These are phyloP conservation scores for Forsythia suspensa DNA, from an alignment of 257 asterid species.

Conservation along the genomic window DNA sequence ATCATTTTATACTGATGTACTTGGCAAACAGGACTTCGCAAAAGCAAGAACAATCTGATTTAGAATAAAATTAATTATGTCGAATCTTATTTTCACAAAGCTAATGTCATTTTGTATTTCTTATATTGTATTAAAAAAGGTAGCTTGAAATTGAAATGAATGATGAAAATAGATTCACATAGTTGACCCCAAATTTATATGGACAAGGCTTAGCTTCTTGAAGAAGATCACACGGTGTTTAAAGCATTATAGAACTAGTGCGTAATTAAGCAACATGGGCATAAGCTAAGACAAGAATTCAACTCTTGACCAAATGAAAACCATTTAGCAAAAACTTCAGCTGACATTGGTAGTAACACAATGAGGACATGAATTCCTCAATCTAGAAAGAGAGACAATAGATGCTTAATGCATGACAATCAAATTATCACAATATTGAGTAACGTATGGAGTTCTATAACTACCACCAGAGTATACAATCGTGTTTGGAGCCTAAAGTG, in stretches of 20 bases:
- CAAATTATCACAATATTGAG: conserved; percentile 15
- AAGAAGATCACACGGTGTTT: not conserved
- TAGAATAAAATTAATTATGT: not conserved
- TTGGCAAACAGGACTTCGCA: not conserved
- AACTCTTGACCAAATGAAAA: conserved; percentile 1
- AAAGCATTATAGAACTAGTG: not conserved
- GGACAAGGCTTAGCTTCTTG: not conserved
- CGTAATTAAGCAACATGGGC: not conserved
- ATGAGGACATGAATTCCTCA: not conserved
- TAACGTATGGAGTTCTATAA: conserved; percentile 5
- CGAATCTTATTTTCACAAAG: not conserved
- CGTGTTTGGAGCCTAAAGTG: conserved; percentile 13
- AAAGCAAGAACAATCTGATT: not conserved
- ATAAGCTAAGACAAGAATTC: not conserved
- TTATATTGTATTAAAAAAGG: not conserved
- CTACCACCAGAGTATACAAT: conserved; percentile 23
- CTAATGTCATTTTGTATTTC: not conserved
- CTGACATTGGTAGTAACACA: not conserved
- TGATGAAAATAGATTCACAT: not conserved
- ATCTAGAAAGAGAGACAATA: not conserved
- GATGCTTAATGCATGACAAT: conserved; percentile 1
- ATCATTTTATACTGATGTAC: not conserved
- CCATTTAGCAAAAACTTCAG: not conserved
- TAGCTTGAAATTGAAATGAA: not conserved
- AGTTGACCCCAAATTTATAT: not conserved